Percentiles rank a stretch among this genome's conserved stretches.
Evolutionary conservation across 139 green algal species (phyloP).

Genomic region (Chlamydomonas sp.): DNA sequence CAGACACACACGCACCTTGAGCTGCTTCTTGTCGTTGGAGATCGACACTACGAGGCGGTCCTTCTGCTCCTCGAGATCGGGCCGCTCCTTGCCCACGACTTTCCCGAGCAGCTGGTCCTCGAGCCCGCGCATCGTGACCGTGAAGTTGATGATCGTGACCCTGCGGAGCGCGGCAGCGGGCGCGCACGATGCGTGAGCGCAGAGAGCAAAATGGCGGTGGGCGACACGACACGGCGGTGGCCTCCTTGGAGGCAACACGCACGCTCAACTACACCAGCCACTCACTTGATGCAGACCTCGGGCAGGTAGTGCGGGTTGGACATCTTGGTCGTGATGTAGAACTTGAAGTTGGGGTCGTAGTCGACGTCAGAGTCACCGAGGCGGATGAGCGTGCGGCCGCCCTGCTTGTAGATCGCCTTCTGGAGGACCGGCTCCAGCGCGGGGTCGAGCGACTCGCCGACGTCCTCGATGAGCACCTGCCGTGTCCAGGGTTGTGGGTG

Average conservation of each 20-base stretch:
- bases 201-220: too few species aligned
- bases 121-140: slow-evolving; percentile 56
- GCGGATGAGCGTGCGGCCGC: slow-evolving; percentile 56
- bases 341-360: slow-evolving; percentile 70
- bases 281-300: slow-evolving; percentile 78
- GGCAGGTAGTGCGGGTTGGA: slow-evolving; percentile 82
- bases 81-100: slow-evolving; percentile 70
- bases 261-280: too few species aligned
- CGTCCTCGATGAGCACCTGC: slow-evolving; percentile 28
- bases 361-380: slow-evolving; percentile 72
- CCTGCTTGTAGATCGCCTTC: slow-evolving; percentile 36
- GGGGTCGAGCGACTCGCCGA: slow-evolving; percentile 69
- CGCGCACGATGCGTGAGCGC: too few species aligned
- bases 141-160: slow-evolving; percentile 83
- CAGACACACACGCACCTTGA: slow-evolving; percentile 40
- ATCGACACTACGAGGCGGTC: slow-evolving; percentile 75
- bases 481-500: too few species aligned
- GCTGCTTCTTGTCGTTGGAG: slow-evolving; percentile 70
- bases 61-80: slow-evolving; percentile 60
- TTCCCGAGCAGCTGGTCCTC: slow-evolving; percentile 85
- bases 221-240: too few species aligned
- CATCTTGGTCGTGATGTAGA: slow-evolving; percentile 64
- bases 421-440: slow-evolving; percentile 72
- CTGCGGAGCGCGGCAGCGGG: background rate
- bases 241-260: too few species aligned